These are phyloP conservation scores for Dactylellina sp. DNA, from an alignment of 2,329 filamentous ascomycete species.

Conservation along the genomic window DNA sequence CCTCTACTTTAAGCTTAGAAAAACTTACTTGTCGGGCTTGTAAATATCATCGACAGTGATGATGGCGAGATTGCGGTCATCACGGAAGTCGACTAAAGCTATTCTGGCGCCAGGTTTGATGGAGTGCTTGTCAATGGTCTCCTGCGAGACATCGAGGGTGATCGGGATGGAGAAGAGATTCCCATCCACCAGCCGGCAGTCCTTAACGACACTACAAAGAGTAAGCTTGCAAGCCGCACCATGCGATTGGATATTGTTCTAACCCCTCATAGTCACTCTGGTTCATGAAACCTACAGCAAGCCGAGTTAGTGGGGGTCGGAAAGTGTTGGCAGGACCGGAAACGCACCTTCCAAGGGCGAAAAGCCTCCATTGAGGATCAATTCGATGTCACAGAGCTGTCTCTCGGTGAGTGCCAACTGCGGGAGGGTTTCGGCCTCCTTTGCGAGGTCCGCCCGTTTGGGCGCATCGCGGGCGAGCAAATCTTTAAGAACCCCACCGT, in stretches of 20 bases:
- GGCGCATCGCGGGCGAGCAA: slow-evolving; percentile 91
- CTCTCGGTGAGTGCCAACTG: slow-evolving; percentile 88
- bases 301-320: background rate
- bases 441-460: slow-evolving; percentile 79
- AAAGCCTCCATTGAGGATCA: slow-evolving; percentile 97
- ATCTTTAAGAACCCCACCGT: slow-evolving; percentile 97
- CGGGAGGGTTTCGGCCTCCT: slow-evolving; percentile 87
- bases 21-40: slow-evolving; percentile 86
- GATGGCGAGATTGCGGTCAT: slow-evolving; percentile 95
- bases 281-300: slow-evolving; percentile 84
- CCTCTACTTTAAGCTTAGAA: background rate
- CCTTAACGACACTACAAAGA: slow-evolving; percentile 80
- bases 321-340: slow-evolving; percentile 8
- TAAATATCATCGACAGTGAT: slow-evolving; percentile 96
- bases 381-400: slow-evolving; percentile 96
- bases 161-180: slow-evolving; percentile 97
- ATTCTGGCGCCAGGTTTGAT: slow-evolving; percentile 84
- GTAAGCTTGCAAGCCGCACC: slow-evolving; percentile 25
- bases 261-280: slow-evolving; percentile 97
- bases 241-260: slow-evolving; percentile 60
- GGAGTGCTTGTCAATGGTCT: slow-evolving; percentile 78
- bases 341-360: slow-evolving; percentile 91
- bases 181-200: slow-evolving; percentile 86
- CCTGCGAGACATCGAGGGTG: slow-evolving; percentile 83
- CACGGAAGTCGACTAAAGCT: slow-evolving; percentile 92